Evolutionary conservation across 2,329 filamentous ascomycete genomes (phyloP).

Genomic region (Xylariaceae sp.): DNA sequence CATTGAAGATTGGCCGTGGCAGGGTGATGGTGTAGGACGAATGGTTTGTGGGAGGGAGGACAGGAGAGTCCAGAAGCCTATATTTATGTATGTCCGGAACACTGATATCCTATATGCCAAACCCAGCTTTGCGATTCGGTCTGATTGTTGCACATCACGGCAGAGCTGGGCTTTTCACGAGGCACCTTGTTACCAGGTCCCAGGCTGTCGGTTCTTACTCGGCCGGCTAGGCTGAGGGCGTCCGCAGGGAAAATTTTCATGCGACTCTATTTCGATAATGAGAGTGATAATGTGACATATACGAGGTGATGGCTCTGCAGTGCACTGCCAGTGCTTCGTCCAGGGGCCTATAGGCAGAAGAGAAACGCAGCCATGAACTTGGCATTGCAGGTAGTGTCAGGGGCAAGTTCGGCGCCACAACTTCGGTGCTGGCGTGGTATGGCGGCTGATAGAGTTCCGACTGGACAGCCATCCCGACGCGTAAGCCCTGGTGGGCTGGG

Average conservation of each 20-base stretch:
- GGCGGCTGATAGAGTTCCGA: constrained; percentile 13
- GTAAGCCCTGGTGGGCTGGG: constrained; percentile 1
- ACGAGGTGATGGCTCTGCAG: constrained; percentile 21
- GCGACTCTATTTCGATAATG: constrained; percentile 11
- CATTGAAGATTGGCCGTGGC: not conserved
- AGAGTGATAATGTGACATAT: constrained; percentile 23
- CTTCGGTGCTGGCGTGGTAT: constrained; percentile 13
- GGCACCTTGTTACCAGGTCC: constrained; percentile 16
- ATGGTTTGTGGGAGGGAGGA: not conserved
- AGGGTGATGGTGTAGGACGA: not conserved
- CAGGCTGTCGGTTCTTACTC: constrained; percentile 22
- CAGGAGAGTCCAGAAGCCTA: constrained; percentile 1
- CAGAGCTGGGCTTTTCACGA: constrained; percentile 1
- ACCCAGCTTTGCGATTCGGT: constrained; percentile 2
- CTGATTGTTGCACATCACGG: constrained; percentile 4
- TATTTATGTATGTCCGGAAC: not conserved
- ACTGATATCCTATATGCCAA: constrained; percentile 6
- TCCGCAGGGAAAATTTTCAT: constrained; percentile 6
- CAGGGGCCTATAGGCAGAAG: constrained; percentile 15
- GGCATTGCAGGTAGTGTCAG: constrained; percentile 16
- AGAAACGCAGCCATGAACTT: constrained; percentile 4
- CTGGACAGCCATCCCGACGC: constrained; percentile 19
- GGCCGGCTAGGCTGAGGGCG: constrained; percentile 15
- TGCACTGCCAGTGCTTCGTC: constrained; percentile 13
- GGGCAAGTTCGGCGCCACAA: constrained; percentile 18